Evolutionary conservation across 2,329 filamentous ascomycete genomes (phyloP).

Genomic region (Stagonosporopsis rhizophila): DNA sequence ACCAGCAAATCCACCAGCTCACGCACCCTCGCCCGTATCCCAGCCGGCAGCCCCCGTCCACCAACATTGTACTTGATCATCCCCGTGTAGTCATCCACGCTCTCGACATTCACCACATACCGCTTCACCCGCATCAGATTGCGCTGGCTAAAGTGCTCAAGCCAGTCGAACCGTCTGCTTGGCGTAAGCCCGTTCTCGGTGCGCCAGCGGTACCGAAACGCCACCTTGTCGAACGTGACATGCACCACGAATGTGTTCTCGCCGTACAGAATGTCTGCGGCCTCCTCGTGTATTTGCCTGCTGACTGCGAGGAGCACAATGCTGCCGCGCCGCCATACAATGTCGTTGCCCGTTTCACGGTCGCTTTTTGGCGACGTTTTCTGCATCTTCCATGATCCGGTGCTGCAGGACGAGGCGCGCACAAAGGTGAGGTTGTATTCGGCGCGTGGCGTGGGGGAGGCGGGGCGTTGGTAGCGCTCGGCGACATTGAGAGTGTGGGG

Average conservation of each 20-base stretch:
- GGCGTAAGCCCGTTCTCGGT: constrained; percentile 53
- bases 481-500: constrained; percentile 49
- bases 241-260: constrained; percentile 56
- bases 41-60: constrained; percentile 53
- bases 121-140: constrained; percentile 53
- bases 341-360: constrained; percentile 41
- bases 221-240: constrained; percentile 53
- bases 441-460: constrained; percentile 24
- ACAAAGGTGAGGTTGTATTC: constrained; percentile 45
- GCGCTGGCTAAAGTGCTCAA: constrained; percentile 51
- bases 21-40: constrained; percentile 51
- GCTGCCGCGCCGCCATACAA: constrained; percentile 54
- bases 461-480: constrained; percentile 27
- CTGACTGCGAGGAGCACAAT: constrained; percentile 50
- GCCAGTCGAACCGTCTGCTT: constrained; percentile 49
- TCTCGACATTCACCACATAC: constrained; percentile 55
- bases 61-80: constrained; percentile 62
- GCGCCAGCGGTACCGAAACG: constrained; percentile 55
- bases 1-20: constrained; percentile 51
- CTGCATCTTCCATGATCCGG: constrained; percentile 41
- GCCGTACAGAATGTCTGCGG: constrained; percentile 55
- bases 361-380: constrained; percentile 32
- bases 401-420: constrained; percentile 28
- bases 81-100: constrained; percentile 58
- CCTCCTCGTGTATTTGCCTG: constrained; percentile 55